Base-by-base conservation (phyloP, 306 rosid species). In the Cotoneaster glaucophyllus region DNA sequence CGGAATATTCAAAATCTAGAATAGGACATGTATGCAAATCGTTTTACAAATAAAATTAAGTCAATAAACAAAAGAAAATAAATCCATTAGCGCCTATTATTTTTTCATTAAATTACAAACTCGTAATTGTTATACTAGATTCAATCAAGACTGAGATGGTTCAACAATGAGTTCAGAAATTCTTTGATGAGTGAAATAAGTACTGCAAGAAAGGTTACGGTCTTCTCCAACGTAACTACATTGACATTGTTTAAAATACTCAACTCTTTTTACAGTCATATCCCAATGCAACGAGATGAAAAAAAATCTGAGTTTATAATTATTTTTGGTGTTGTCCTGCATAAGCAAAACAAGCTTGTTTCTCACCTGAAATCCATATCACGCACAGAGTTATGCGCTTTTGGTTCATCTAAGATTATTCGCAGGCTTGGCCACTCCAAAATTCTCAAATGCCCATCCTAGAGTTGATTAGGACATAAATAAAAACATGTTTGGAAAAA, bases 301-400 rank as follows among this genome's bases (percentile, higher is more conserved):
- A 25, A 52, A 21, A 58, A 17, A 39, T 17, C 41, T 39, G 26
- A 41, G 5, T 10, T n/a, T 25, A 37, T n/a, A n/a, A 63, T 24
- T 43, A 8, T 17, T 24, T 57, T 52, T 2, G 3, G 24, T 37
- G n/a, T 34, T 71, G 25, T 59, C 25, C 25, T 24, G 57, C 10
- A 39, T 39, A 56, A 19, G 15, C 37, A 28, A 39, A 21, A 77
- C 44, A 52, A 61, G 57, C 5, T 48, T 13, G 15, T 45, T 70
- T 69, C 86, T 54, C 75, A 91, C 98, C 98, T 95, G 67, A 92
- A 95, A 85, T 95, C 98, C 86, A 95, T 88, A 78, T 95, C 97
- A 41, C 77, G 86, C 45, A 95, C 86, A 45, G 96, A 90, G 66
- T 85, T 92, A 78, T 95, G 98, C 1, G 96, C 96, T 67, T 76